Percentiles rank a stretch among this genome's conserved stretches.
These are phyloP conservation scores for Periconia macrospinosa DNA, from an alignment of 2,329 filamentous ascomycete species.

Conservation along the genomic window DNA sequence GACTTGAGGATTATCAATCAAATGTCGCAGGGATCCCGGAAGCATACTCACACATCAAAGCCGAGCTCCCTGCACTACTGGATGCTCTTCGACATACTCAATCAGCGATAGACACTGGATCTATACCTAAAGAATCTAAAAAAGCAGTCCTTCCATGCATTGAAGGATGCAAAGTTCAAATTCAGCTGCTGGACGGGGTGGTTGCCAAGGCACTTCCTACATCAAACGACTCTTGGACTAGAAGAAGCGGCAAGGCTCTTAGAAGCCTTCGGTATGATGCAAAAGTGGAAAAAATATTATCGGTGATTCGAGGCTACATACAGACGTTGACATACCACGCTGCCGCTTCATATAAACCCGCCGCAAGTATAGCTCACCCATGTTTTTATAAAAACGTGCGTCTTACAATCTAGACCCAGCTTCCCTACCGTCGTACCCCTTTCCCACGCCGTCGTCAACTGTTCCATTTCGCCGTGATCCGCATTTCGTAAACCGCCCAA, in stretches of 20 bases:
- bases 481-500: constrained; percentile 24
- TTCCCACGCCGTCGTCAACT: constrained; percentile 5
- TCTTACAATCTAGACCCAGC: neutral
- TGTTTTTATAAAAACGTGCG: no score
- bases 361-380: no score
- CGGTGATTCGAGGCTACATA: constrained; percentile 7
- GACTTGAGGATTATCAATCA: constrained; percentile 9
- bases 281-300: constrained; percentile 11
- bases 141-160: constrained; percentile 6
- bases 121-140: constrained; percentile 4
- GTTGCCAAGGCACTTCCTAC: constrained; percentile 7
- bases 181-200: constrained; percentile 8
- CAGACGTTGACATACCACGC: constrained; percentile 10
- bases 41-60: constrained; percentile 22
- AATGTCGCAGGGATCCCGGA: constrained; percentile 6
- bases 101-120: constrained; percentile 1
- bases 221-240: constrained; percentile 4
- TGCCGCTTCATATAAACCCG: constrained; percentile 2
- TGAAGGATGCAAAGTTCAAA: constrained; percentile 9
- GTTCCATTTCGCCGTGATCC: constrained; percentile 23
- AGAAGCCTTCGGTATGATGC: constrained; percentile 11
- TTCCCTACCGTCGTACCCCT: constrained; percentile 1
- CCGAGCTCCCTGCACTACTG: constrained; percentile 11
- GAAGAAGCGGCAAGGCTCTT: constrained; percentile 11
- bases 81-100: constrained; percentile 10